phyloP scores from a whole-genome alignment of 2,329 filamentous ascomycete genomes.

The Didymella segeticola region DNA sequence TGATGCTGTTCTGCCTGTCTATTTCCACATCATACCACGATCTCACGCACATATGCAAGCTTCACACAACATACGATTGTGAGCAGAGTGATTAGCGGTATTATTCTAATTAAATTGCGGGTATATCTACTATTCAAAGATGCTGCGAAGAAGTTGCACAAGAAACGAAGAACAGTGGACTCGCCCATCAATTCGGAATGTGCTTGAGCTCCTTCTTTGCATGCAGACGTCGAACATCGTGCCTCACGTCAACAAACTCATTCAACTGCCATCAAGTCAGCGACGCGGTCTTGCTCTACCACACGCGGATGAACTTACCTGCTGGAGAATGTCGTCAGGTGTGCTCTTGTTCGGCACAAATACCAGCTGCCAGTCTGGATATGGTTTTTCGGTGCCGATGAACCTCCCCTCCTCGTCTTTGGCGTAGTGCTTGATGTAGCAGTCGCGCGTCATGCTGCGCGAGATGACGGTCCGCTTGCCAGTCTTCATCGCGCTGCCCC shows the following conservation, averaged over 20 bases:
- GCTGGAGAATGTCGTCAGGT: constrained; percentile 10
- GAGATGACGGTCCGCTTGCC: constrained; percentile 11
- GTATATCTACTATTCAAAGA: neutral
- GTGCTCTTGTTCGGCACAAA: constrained; percentile 15
- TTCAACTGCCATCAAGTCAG: constrained; percentile 2
- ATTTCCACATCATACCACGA: neutral
- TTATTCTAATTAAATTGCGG: neutral
- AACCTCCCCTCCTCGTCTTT: constrained; percentile 16
- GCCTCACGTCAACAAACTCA: constrained; percentile 13
- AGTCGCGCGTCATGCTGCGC: constrained; percentile 17
- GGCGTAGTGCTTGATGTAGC: constrained; percentile 16
- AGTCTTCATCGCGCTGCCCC: constrained; percentile 7
- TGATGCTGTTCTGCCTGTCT: neutral
- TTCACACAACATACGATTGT: neutral
- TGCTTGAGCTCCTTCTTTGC: constrained; percentile 7
- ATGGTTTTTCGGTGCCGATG: constrained; percentile 14
- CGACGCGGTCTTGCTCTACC: neutral
- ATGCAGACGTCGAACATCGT: constrained; percentile 10
- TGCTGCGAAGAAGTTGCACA: neutral
- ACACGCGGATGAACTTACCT: no score
- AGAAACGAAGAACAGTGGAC: neutral
- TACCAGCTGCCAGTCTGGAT: constrained; percentile 10
- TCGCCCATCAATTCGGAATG: neutral
- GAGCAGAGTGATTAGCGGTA: neutral
- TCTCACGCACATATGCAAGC: no score